phyloP scores from a whole-genome alignment of 345 rosid species.

The Syzygium aromaticum region DNA sequence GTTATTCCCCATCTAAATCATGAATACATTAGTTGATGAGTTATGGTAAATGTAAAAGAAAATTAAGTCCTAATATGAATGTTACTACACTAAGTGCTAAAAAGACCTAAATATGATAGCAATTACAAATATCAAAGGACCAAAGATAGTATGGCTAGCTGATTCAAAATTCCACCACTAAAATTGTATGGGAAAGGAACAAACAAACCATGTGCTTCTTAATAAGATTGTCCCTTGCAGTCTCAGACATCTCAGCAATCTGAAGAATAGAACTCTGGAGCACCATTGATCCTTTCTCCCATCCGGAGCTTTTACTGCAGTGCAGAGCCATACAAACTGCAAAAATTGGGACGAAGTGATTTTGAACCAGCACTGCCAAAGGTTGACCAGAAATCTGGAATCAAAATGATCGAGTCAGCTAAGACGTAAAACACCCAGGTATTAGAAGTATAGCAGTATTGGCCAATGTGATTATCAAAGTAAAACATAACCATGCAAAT shows the following conservation, averaged over 20 bases:
- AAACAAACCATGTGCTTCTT: conserved; percentile 72
- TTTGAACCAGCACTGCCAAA: conserved; percentile 42
- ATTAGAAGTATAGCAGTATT: not conserved
- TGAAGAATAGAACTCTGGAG: conserved; percentile 61
- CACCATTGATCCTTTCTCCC: conserved; percentile 50
- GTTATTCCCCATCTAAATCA: not conserved
- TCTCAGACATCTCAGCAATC: conserved; percentile 62
- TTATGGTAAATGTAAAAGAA: not conserved
- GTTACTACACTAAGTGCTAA: not conserved
- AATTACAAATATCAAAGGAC: not conserved
- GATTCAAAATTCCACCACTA: not conserved
- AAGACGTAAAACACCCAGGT: not conserved
- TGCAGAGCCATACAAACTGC: conserved; percentile 68
- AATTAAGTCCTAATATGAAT: not conserved
- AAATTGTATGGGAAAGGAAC: not conserved
- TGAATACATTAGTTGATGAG: not conserved
- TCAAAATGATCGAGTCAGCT: conserved; percentile 10
- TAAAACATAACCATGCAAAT: not conserved
- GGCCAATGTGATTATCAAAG: not conserved
- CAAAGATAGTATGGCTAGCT: not conserved
- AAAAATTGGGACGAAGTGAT: conserved; percentile 83
- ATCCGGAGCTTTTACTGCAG: conserved; percentile 56
- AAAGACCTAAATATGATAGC: not conserved
- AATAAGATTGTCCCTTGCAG: conserved; percentile 77
- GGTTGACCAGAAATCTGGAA: conserved; percentile 68